A percentile compares a stretch with the other conserved stretches of the same genome.
Evolutionary conservation across 768 basidiomycete genomes (phyloP).

Genomic region (Gloeophyllum trabeum): DNA sequence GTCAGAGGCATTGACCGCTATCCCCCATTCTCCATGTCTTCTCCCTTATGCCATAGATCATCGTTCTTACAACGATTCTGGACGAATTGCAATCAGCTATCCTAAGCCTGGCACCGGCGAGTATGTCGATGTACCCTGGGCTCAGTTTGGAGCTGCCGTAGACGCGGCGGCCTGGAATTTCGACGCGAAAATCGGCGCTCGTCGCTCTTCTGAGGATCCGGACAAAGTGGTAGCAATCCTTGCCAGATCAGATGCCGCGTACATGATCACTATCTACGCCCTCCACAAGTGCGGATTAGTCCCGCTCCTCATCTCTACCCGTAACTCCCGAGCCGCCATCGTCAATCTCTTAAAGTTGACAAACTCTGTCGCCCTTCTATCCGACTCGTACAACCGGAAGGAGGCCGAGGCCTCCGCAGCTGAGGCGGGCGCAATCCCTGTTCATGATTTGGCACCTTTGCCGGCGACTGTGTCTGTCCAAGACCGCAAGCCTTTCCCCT

Average conservation of each 20-base stretch:
- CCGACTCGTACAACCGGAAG: constrained; percentile 3
- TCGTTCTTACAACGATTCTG: constrained; percentile 4
- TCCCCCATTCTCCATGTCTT: constrained; percentile 2
- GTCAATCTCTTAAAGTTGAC: constrained; percentile 5
- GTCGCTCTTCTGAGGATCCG: constrained; percentile 2
- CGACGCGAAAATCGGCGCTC: constrained; percentile 1
- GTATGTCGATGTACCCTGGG: constrained; percentile 4
- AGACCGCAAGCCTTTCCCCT: constrained; percentile 4
- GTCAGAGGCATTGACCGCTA: neutral
- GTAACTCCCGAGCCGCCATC: constrained; percentile 3
- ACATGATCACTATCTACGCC: constrained; percentile 6
- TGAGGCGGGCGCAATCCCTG: neutral
- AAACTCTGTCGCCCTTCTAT: constrained; percentile 1
- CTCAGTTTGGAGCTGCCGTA: constrained; percentile 3
- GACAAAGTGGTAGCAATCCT: constrained; percentile 4
- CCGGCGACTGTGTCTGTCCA: neutral
- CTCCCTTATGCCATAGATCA: constrained; percentile 4
- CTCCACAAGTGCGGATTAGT: constrained; percentile 3
- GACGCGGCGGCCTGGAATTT: constrained; percentile 2
- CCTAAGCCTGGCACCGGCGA: constrained; percentile 3
- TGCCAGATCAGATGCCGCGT: constrained; percentile 2
- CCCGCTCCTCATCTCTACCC: constrained; percentile 4
- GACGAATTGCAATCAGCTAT: constrained; percentile 3
- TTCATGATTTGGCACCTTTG: neutral
- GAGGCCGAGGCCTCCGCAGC: constrained; percentile 3